Conservation (phyloP, 306 rosid genomes). For the Citrullus amarus region DNA sequence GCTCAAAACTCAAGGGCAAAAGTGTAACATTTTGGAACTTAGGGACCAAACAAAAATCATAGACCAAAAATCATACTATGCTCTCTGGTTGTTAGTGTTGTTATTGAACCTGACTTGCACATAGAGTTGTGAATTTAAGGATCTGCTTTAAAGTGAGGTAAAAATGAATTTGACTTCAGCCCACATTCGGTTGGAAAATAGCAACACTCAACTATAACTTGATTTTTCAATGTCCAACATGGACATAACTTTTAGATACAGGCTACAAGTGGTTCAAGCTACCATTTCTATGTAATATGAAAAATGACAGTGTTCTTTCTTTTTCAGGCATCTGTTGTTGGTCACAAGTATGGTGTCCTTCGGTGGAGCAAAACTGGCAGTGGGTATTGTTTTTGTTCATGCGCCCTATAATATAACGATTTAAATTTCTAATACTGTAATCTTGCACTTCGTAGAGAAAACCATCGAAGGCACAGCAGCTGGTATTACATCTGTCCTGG, state of each 20-base stretch:
- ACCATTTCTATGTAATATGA: too few relatives aligned
- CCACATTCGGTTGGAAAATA: neutral
- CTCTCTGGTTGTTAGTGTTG: neutral
- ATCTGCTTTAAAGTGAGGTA: neutral
- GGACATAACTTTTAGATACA: neutral
- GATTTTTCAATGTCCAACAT: neutral
- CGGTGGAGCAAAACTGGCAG: constrained; percentile 98
- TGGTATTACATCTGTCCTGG: constrained; percentile 89
- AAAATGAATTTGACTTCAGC: neutral
- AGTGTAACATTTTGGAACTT: too few relatives aligned
- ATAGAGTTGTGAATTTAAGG: neutral
- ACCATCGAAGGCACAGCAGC: constrained; percentile 99
- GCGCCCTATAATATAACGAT: neutral
- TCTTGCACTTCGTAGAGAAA: constrained; percentile 54
- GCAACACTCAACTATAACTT: neutral
- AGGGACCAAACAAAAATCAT: too few relatives aligned
- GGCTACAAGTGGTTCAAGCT: neutral
- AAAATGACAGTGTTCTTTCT: neutral
- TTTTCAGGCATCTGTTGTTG: constrained; percentile 90
- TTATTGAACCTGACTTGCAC: neutral
- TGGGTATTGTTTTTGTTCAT: constrained; percentile 26
- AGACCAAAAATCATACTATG: too few relatives aligned
- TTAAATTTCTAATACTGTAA: constrained; percentile 5
- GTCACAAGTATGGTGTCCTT: constrained; percentile 86
- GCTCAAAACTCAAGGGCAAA: too few relatives aligned